Conservation (phyloP, 75 land plant genomes). For the Sequoia sempervirens region DNA sequence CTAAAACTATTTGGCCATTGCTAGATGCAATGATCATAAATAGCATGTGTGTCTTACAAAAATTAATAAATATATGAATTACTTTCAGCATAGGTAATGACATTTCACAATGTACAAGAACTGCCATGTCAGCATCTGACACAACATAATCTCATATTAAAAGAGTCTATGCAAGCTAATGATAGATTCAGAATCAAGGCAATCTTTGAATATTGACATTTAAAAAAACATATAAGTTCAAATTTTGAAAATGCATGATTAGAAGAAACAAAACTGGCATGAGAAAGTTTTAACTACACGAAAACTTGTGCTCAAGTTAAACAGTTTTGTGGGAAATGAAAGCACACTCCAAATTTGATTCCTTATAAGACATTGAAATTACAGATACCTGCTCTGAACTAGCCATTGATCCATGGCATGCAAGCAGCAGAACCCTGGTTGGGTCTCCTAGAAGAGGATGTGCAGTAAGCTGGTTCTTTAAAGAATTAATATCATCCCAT, state of each 20-base stretch:
- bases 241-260: background rate
- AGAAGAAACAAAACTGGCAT: background rate
- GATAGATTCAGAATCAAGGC: background rate
- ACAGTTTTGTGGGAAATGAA: background rate
- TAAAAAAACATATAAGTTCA: background rate
- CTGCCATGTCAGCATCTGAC: background rate
- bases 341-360: background rate
- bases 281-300: background rate
- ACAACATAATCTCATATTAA: background rate
- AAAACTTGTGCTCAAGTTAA: background rate
- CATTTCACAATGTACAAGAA: background rate
- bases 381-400: slow-evolving; percentile 46
- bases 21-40: background rate
- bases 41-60: background rate
- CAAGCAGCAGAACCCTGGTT: slow-evolving; percentile 28
- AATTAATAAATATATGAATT: background rate
- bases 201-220: background rate
- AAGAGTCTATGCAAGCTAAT: background rate
- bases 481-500: slow-evolving; percentile 48
- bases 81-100: background rate
- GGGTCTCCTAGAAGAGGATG: slow-evolving; percentile 39
- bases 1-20: background rate
- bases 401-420: slow-evolving; percentile 52
- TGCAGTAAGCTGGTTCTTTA: slow-evolving; percentile 32
- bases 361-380: background rate